Conservation (phyloP, 75 land plant species). For the Ceratopteris richardii region DNA sequence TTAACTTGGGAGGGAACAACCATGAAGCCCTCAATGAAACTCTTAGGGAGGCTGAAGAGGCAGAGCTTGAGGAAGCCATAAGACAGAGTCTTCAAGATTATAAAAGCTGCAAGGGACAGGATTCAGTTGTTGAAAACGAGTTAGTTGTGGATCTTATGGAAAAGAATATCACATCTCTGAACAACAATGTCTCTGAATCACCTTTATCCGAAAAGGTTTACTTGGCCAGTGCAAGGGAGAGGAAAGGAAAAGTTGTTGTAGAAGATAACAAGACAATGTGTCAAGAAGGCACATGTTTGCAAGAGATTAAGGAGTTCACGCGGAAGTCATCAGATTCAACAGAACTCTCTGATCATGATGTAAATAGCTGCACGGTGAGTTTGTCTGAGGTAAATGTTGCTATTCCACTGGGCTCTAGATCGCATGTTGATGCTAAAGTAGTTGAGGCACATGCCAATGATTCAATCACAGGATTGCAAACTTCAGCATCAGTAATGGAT, state of each 20-base stretch:
- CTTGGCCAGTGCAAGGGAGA: conserved; percentile 18
- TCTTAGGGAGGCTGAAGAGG: conserved; percentile 23
- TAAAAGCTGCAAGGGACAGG: not conserved
- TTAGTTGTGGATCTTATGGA: not conserved
- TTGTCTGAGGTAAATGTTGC: too few species aligned
- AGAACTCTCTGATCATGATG: too few species aligned
- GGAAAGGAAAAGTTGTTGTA: conserved; percentile 21
- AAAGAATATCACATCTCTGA: not conserved
- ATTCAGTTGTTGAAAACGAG: not conserved
- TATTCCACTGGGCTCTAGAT: too few species aligned
- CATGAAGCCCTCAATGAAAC: conserved; percentile 26
- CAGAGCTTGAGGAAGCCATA: conserved; percentile 87
- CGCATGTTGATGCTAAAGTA: too few species aligned
- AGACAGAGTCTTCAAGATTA: conserved; percentile 66
- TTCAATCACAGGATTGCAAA: too few species aligned
- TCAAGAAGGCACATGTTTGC: not conserved
- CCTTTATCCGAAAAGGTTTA: conserved; percentile 16
- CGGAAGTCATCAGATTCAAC: too few species aligned
- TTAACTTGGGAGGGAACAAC: conserved; percentile 4
- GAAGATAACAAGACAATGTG: not conserved
- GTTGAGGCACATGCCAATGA: too few species aligned
- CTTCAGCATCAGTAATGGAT: too few species aligned
- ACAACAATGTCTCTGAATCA: not conserved
- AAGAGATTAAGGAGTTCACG: not conserved
- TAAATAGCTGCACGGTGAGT: too few species aligned